Conservation (phyloP, 148 eudicot genomes). For the Polygonum aviculare region DNA sequence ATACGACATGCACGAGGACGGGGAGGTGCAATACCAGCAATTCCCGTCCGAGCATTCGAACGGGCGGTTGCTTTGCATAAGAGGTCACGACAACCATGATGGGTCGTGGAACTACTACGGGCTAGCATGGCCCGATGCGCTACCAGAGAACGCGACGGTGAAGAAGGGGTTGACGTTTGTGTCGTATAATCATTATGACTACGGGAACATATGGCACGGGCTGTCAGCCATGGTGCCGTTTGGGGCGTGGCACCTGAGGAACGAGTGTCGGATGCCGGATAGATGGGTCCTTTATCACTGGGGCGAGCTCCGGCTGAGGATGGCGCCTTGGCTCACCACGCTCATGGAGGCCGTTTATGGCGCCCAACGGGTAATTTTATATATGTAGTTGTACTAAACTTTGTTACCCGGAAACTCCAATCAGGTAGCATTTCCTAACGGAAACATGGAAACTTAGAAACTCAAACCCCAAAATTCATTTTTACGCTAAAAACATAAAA, state of each 20-base stretch:
- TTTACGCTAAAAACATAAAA: no score
- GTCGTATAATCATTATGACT: slow-evolving; percentile 60
- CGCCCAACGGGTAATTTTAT: neutral
- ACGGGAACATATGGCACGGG: slow-evolving; percentile 71
- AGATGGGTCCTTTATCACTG: slow-evolving; percentile 63
- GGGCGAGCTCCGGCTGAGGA: slow-evolving; percentile 56
- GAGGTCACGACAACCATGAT: slow-evolving; percentile 53
- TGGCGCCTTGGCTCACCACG: slow-evolving; percentile 44
- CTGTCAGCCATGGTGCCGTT: slow-evolving; percentile 50
- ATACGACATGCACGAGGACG: slow-evolving; percentile 51
- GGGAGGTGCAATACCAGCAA: slow-evolving; percentile 55
- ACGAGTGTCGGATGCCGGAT: slow-evolving; percentile 29
- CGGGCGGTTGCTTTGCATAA: slow-evolving; percentile 50
- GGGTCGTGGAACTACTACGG: slow-evolving; percentile 73
- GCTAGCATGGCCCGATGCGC: slow-evolving; percentile 49
- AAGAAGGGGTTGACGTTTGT: slow-evolving; percentile 51
- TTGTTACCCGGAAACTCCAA: no score
- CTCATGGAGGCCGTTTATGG: slow-evolving; percentile 40
- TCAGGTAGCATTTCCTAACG: no score
- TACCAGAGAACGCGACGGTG: slow-evolving; percentile 53
- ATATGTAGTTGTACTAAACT: no score
- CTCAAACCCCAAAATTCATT: no score
- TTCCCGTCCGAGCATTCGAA: slow-evolving; percentile 56
- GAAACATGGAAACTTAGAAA: no score
- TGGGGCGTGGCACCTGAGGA: slow-evolving; percentile 60